These are phyloP conservation scores for Mycena pura DNA, from an alignment of 768 basidiomycete species.

Conservation along the genomic window DNA sequence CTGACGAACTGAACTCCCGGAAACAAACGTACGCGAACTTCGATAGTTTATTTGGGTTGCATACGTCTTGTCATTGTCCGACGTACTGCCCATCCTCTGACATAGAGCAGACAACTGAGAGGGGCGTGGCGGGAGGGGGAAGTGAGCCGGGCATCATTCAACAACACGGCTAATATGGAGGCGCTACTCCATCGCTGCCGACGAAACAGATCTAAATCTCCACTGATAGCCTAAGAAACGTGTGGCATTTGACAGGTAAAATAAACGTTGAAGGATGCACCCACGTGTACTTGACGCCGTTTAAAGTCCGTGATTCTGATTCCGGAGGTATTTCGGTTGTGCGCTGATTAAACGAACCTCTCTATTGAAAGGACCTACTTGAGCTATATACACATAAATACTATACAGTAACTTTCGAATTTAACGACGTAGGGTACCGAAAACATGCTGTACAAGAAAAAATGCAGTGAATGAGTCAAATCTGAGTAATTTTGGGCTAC, in stretches of 20 bases:
- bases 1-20: too few relatives aligned
- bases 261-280: too few relatives aligned
- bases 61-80: constrained; percentile 3
- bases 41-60: constrained; percentile 13
- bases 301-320: too few relatives aligned
- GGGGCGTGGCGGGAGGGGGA: background rate
- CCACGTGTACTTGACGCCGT: too few relatives aligned
- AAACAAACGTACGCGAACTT: constrained; percentile 10
- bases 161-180: too few relatives aligned
- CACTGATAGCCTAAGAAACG: too few relatives aligned
- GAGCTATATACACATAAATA: constrained; percentile 31
- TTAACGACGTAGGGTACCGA: constrained; percentile 15
- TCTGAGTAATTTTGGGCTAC: constrained; percentile 14
- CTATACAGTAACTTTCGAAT: constrained; percentile 20
- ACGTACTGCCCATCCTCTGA: background rate
- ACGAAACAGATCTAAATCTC: too few relatives aligned
- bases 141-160: too few relatives aligned
- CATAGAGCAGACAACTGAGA: constrained; percentile 6
- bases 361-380: constrained; percentile 29
- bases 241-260: too few relatives aligned
- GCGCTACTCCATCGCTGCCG: too few relatives aligned
- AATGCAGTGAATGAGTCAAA: background rate
- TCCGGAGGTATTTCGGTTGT: too few relatives aligned
- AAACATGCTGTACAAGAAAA: constrained; percentile 22
- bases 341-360: constrained; percentile 5